Evolutionary conservation across 1,139 yeast species (phyloP), one percentile per base, ranked within the genome.

Genomic region (Diutina ranongensis): DNA sequence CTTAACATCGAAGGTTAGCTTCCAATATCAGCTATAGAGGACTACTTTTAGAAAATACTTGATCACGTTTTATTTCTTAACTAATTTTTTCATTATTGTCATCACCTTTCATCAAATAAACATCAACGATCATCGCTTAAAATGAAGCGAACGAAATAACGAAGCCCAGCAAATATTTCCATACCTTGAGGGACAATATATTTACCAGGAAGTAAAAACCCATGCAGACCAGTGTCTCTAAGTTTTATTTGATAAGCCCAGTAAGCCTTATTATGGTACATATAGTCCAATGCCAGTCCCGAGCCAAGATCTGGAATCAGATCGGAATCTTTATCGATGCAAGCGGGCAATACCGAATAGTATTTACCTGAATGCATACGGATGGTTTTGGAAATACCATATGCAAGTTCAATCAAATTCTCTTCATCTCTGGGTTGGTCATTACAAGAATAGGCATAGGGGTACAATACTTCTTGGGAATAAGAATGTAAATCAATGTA

Each of bases 181-280:
- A 69, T 65, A 1, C 95, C 95, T 13, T 83, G 92, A 0, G 94
- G 89, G 22, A 62, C 68, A 50, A 87, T 86, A 57, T 70, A 78
- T 56, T 75, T 76, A 1, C 82, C 57, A 7, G 96, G 95, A 45
- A 86, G 67, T 52, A 87, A 67, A 58, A 85, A 87, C 1, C 96
- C 96, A 57, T 83, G 89, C 47, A 76, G 74, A 1, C 95, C 95
- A 19, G 83, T 76, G 59, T 86, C 95, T 55, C 96, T 72, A 49
- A 87, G 67, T 60, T 86, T 84, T 49, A 86, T 64, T 55, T 84
- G 94, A 63, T 80, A 83, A 1, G 95, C 94, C 88, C 92, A 85
- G 56, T 69, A 76, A 1, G 94, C 94, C 50, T 80, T 74, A 56
- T 80, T 74, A 59, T 83, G 87, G 58, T 86, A 85, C 92, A 86